Percentiles rank a stretch among this genome's conserved stretches.
Evolutionary conservation across 495 filamentous ascomycete genomes (phyloP).

Genomic region (Penicillium roqueforti): DNA sequence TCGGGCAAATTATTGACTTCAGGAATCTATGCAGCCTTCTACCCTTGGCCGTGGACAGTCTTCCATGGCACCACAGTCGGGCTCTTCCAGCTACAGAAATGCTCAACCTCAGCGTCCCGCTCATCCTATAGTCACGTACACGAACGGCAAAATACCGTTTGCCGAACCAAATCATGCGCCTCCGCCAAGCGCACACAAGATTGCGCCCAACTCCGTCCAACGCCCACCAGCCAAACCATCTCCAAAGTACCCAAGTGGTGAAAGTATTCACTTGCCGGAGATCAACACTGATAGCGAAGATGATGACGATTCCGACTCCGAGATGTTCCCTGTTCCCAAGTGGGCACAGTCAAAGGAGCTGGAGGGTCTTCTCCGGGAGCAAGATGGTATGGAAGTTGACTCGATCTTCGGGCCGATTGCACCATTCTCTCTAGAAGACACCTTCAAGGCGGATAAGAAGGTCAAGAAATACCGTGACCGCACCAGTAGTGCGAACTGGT

Average conservation of each 20-base stretch:
- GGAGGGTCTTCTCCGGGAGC: conserved; percentile 58
- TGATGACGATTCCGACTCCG: conserved; percentile 59
- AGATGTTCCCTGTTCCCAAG: conserved; percentile 58
- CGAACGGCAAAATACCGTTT: conserved; percentile 86
- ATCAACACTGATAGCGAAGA: conserved; percentile 86
- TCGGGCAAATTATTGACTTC: conserved; percentile 20
- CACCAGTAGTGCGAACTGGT: conserved; percentile 93
- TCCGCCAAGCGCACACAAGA: conserved; percentile 51
- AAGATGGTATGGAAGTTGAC: conserved; percentile 82
- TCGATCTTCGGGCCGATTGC: conserved; percentile 84
- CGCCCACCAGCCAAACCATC: conserved; percentile 57
- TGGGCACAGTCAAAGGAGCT: conserved; percentile 88
- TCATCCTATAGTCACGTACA: conserved; percentile 73
- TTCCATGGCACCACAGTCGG: conserved; percentile 42
- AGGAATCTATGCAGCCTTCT: conserved; percentile 59
- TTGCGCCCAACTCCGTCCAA: conserved; percentile 38
- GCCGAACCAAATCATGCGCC: conserved; percentile 59
- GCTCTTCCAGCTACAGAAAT: conserved; percentile 38
- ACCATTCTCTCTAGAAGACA: conserved; percentile 87
- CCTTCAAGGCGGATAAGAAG: conserved; percentile 78
- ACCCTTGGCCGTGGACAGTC: conserved; percentile 54
- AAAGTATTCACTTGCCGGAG: conserved; percentile 80
- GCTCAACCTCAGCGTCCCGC: conserved; percentile 52
- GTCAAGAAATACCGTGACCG: conserved; percentile 80
- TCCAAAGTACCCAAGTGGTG: conserved; percentile 73